Percentiles rank a stretch among this genome's conserved stretches.
Conservation (phyloP, 2,329 filamentous ascomycete species). For the Diaporthe sp. region DNA sequence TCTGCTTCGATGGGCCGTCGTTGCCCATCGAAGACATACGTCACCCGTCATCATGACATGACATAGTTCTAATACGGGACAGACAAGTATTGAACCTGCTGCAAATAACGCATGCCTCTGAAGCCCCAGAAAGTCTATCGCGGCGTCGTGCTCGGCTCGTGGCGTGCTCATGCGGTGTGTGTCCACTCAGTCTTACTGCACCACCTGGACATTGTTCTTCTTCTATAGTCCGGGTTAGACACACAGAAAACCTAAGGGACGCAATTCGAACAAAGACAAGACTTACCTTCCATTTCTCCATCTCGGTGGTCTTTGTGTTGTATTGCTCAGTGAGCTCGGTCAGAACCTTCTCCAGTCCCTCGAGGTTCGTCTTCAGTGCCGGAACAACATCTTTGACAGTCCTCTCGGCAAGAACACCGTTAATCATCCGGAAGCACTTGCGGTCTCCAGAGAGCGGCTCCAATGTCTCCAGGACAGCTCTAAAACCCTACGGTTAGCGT, state of each 20-base stretch:
- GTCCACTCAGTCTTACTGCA: constrained; percentile 72
- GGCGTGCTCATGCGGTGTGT: constrained; percentile 45
- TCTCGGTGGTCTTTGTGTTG: constrained; percentile 91
- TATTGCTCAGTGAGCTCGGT: constrained; percentile 97
- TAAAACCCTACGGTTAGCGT: constrained; percentile 54
- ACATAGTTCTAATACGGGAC: not conserved
- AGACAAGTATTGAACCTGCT: not conserved
- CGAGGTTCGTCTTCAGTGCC: constrained; percentile 91
- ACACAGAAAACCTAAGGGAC: not conserved
- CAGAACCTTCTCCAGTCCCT: constrained; percentile 92
- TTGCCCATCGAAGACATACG: not conserved
- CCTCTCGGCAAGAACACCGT: constrained; percentile 93
- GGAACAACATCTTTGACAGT: constrained; percentile 95
- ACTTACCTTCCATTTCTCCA: constrained; percentile 98
- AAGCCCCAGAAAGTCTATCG: not conserved
- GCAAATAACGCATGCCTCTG: not conserved
- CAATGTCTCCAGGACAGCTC: constrained; percentile 94
- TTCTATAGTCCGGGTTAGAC: constrained; percentile 67
- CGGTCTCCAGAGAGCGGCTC: constrained; percentile 85
- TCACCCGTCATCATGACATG: not conserved
- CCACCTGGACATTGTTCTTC: constrained; percentile 90
- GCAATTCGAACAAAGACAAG: not conserved
- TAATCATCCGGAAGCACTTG: constrained; percentile 99
- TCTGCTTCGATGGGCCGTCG: not conserved
- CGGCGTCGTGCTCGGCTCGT: not conserved